phyloP scores from a whole-genome alignment of 768 basidiomycete genomes.

The Tremella mesenterica region DNA sequence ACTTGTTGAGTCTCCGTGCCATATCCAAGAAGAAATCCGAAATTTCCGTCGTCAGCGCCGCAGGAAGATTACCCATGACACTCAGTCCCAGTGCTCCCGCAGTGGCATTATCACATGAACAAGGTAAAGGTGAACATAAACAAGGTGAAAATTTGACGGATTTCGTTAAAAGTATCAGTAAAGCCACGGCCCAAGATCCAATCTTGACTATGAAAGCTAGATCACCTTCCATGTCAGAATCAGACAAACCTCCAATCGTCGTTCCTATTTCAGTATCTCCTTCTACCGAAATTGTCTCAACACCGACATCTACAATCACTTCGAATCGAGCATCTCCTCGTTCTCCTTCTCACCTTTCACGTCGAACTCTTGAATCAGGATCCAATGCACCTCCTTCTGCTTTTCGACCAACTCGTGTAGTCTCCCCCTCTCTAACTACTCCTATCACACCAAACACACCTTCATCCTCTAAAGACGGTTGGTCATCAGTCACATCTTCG shows the following conservation, averaged over 20 bases:
- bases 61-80: slow-evolving; percentile 13
- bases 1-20: slow-evolving; percentile 25
- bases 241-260: background rate
- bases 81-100: slow-evolving; percentile 24
- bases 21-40: slow-evolving; percentile 31
- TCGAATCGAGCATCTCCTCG: no score
- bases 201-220: slow-evolving; percentile 5
- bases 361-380: background rate
- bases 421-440: background rate
- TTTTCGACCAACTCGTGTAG: background rate
- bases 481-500: slow-evolving; percentile 29
- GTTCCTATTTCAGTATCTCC: background rate
- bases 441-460: background rate
- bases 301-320: background rate
- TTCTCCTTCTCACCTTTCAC: background rate
- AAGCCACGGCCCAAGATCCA: slow-evolving; percentile 25
- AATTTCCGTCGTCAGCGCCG: slow-evolving; percentile 7
- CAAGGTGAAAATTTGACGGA: slow-evolving; percentile 17
- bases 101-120: slow-evolving; percentile 26
- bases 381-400: slow-evolving; percentile 10
- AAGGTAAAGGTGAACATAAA: slow-evolving; percentile 19
- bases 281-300: no score
- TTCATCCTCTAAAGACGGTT: slow-evolving; percentile 15
- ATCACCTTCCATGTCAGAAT: slow-evolving; percentile 1
- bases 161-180: slow-evolving; percentile 28